Evolutionary conservation across 2,329 filamentous ascomycete species (phyloP).

Genomic region (Clarireedia paspali): DNA sequence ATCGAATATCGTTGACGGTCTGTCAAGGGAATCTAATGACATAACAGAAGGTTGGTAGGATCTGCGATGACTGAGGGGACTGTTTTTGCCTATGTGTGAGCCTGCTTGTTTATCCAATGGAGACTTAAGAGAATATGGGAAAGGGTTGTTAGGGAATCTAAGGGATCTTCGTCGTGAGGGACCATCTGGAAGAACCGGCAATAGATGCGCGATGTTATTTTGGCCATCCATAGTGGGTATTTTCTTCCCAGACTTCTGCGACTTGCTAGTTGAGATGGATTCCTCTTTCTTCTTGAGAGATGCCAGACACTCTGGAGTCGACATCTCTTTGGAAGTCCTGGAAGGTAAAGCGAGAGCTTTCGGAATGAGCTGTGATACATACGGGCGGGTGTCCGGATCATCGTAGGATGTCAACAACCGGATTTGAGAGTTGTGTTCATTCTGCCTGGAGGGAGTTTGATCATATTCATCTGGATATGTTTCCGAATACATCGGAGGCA

Average conservation of each 20-base stretch:
- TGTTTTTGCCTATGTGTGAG: constrained; percentile 23
- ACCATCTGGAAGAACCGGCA: constrained; percentile 46
- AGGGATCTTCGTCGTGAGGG: constrained; percentile 36
- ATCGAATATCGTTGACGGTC: constrained; percentile 41
- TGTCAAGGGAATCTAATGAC: constrained; percentile 33
- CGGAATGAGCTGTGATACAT: constrained; percentile 37
- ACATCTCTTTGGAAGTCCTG: constrained; percentile 17
- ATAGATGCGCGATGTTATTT: constrained; percentile 31
- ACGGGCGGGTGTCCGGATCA: constrained; percentile 45
- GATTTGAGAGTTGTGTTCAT: constrained; percentile 42
- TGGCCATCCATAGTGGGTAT: constrained; percentile 9
- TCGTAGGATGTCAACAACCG: constrained; percentile 57
- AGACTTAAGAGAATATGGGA: constrained; percentile 12
- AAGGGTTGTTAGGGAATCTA: constrained; percentile 31
- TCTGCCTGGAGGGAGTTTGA: constrained; percentile 35
- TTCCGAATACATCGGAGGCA: constrained; percentile 48
- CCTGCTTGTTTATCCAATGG: constrained; percentile 17
- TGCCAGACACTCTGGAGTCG: constrained; percentile 32
- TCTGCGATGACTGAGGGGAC: constrained; percentile 30
- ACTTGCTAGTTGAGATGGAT: constrained; percentile 24
- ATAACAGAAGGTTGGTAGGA: constrained; percentile 41
- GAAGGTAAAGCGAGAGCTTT: constrained; percentile 21
- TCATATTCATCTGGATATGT: constrained; percentile 47
- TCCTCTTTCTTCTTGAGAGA: constrained; percentile 35
- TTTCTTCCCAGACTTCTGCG: constrained; percentile 28